Percentiles rank a stretch among this genome's conserved stretches.
Evolutionary conservation across 2,329 filamentous ascomycete genomes (phyloP).

Genomic region (Blastomyces silverae): DNA sequence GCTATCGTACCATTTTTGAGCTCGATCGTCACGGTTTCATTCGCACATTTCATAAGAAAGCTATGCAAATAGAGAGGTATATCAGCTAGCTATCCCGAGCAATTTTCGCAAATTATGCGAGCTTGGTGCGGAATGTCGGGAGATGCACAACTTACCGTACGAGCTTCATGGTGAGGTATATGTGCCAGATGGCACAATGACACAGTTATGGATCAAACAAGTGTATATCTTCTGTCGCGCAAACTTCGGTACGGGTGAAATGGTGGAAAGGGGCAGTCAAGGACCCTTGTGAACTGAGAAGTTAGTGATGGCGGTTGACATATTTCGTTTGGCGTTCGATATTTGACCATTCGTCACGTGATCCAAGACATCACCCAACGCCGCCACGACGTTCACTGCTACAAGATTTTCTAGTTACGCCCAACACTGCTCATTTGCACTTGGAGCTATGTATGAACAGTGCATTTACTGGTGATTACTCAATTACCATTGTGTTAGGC

Average conservation of each 20-base stretch:
- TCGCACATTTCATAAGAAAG: constrained; percentile 98
- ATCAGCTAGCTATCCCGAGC: background rate
- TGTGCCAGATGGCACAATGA: constrained; percentile 5
- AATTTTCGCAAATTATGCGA: background rate
- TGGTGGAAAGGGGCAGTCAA: background rate
- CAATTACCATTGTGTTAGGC: background rate
- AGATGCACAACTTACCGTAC: constrained; percentile 62
- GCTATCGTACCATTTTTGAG: constrained; percentile 76
- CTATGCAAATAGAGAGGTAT: constrained; percentile 44
- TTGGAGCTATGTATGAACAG: background rate
- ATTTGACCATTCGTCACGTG: constrained; percentile 7
- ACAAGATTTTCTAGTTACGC: background rate
- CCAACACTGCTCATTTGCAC: background rate
- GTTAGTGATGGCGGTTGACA: background rate
- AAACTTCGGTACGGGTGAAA: background rate
- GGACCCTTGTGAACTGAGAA: background rate
- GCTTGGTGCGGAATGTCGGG: constrained; percentile 2
- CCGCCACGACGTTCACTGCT: too few species aligned
- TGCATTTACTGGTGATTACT: background rate
- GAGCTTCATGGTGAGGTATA: constrained; percentile 74
- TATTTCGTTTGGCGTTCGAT: background rate
- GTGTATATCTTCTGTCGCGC: background rate
- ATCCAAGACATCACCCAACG: background rate
- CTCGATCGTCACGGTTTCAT: constrained; percentile 97
- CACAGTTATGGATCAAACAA: constrained; percentile 1